Conservation (phyloP, 148 eudicot species). For the Spergularia marina region DNA sequence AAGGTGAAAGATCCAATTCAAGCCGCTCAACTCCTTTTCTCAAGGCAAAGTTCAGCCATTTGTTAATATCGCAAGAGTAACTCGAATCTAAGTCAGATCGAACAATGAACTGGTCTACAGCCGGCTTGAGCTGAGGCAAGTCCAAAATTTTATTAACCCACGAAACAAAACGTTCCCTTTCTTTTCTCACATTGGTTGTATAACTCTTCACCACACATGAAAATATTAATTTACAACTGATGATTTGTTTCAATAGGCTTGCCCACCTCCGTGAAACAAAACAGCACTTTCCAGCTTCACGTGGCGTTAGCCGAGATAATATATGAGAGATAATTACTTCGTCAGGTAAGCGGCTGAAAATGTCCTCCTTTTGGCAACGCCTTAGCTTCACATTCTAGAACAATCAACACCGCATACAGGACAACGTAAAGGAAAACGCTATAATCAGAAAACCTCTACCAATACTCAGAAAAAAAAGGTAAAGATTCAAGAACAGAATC, state of each 20-base stretch:
- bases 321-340: not conserved
- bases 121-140: not conserved
- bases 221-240: not conserved
- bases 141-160: not conserved
- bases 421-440: not conserved
- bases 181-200: not conserved
- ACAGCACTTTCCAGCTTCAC: conserved; percentile 1
- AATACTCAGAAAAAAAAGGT: not conserved
- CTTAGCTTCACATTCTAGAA: not conserved
- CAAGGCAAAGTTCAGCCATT: not conserved
- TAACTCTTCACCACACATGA: not conserved
- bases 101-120: not conserved
- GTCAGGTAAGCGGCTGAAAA: not conserved
- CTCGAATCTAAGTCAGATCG: not conserved
- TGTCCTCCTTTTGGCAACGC: not conserved
- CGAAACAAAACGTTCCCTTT: not conserved
- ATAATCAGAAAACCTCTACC: not conserved
- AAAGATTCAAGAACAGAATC: not conserved
- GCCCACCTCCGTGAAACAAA: not conserved
- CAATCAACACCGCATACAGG: not conserved
- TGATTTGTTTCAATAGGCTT: conserved; percentile 1
- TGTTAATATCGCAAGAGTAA: not conserved
- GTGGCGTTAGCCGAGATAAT: conserved; percentile 1
- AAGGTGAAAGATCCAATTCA: not conserved
- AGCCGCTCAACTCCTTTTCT: not conserved